Conservation (phyloP, 139 green algal species). For the Ettlia oleoabundans region DNA sequence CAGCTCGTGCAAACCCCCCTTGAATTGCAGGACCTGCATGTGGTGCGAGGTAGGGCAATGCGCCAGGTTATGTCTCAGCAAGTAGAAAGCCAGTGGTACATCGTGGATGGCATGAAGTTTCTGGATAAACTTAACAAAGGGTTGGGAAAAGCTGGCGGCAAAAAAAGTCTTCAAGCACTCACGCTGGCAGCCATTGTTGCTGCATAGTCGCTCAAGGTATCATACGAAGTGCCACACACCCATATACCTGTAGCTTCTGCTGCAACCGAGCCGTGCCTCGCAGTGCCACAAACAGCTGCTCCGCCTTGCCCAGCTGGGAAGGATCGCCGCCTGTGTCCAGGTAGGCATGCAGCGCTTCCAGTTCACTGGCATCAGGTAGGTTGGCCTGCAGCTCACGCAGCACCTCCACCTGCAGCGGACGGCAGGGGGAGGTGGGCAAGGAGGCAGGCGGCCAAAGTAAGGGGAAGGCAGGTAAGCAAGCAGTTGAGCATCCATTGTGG, state of each 20-base stretch:
- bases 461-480: background rate
- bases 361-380: conserved; percentile 18
- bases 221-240: background rate
- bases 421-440: background rate
- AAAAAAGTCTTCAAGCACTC: too few relatives aligned
- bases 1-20: conserved; percentile 9
- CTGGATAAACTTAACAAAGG: too few relatives aligned
- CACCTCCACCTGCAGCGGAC: background rate
- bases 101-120: too few relatives aligned
- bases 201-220: background rate
- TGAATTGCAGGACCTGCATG: conserved; percentile 17
- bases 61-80: too few relatives aligned
- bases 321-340: conserved; percentile 21
- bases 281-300: conserved; percentile 42
- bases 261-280: background rate
- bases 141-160: too few relatives aligned
- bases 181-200: background rate
- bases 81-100: background rate
- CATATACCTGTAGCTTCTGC: conserved; percentile 23
- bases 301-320: conserved; percentile 14
- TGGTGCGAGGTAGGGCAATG: too few relatives aligned
- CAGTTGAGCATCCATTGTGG: too few relatives aligned
- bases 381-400: conserved; percentile 39
- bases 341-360: conserved; percentile 31
- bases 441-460: background rate